Conservation (phyloP, 2,329 filamentous ascomycete species). For the Dothiorella sarmentorum region DNA sequence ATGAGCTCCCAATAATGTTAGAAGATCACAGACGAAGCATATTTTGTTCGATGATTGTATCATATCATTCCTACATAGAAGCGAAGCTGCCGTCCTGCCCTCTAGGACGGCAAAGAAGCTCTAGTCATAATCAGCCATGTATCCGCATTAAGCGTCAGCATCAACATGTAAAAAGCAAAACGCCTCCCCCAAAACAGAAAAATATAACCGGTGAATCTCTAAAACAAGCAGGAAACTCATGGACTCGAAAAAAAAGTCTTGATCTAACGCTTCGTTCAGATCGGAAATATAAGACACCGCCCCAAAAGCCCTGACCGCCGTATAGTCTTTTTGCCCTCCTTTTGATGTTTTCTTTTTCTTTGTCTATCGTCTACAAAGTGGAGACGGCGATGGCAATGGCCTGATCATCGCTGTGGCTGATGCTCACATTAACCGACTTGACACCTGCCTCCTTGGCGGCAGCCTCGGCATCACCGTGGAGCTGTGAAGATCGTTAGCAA, state of each 20-base stretch:
- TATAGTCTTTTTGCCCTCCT: constrained; percentile 1
- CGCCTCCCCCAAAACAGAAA: neutral
- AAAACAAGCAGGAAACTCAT: neutral
- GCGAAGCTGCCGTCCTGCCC: neutral
- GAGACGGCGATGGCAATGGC: constrained; percentile 92
- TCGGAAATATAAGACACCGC: neutral
- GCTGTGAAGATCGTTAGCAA: constrained; percentile 48
- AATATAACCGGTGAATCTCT: constrained; percentile 12
- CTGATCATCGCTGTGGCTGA: constrained; percentile 92
- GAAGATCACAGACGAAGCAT: neutral
- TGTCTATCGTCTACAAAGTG: constrained; percentile 55
- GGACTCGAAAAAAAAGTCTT: neutral
- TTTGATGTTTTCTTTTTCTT: neutral
- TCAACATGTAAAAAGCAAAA: neutral
- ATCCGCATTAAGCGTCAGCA: constrained; percentile 8
- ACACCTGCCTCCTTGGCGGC: constrained; percentile 85
- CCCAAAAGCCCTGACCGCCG: neutral
- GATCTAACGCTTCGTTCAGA: constrained; percentile 5
- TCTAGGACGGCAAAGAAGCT: neutral
- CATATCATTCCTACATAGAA: neutral
- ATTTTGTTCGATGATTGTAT: neutral
- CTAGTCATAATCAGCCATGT: neutral
- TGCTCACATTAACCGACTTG: constrained; percentile 85
- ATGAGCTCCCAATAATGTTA: no score
- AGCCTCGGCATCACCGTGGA: constrained; percentile 77